Percentiles rank a stretch among this genome's conserved stretches.
Evolutionary conservation across 306 rosid species (phyloP).

Genomic region (Dryas alaskensis): DNA sequence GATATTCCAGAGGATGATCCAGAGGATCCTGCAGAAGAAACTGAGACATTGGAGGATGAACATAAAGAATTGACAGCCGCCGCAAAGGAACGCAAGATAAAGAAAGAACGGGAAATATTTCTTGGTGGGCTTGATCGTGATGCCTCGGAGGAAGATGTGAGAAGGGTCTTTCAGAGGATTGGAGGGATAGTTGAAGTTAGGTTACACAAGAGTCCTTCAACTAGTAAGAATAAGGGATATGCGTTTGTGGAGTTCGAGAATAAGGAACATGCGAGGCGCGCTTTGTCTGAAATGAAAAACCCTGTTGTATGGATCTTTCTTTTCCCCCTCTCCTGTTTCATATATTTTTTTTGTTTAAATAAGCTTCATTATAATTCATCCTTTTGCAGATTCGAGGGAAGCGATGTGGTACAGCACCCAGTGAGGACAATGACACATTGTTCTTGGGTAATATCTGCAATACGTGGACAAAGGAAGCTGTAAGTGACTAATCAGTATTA

Average conservation of each 20-base stretch:
- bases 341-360: background rate
- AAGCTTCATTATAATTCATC: constrained; percentile 20
- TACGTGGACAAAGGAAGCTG: constrained; percentile 82
- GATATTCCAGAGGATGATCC: constrained; percentile 46
- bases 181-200: constrained; percentile 81
- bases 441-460: constrained; percentile 83
- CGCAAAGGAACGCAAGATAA: constrained; percentile 54
- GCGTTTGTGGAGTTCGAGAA: constrained; percentile 67
- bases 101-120: constrained; percentile 71
- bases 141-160: constrained; percentile 72
- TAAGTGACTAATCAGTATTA: constrained; percentile 29
- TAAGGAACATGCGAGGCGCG: constrained; percentile 67
- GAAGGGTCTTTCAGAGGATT: constrained; percentile 61
- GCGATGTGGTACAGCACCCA: constrained; percentile 73
- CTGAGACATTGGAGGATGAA: constrained; percentile 46
- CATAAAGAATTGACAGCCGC: constrained; percentile 45
- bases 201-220: constrained; percentile 58
- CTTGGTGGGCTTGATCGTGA: constrained; percentile 78
- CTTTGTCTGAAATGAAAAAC: constrained; percentile 77
- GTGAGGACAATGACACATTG: constrained; percentile 68
- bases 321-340: constrained; percentile 5
- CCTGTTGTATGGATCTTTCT: constrained; percentile 61
- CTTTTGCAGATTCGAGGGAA: constrained; percentile 65
- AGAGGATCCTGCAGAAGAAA: constrained; percentile 47
- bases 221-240: constrained; percentile 71